phyloP scores from a whole-genome alignment of 805 yeast genomes.

The Spathaspora passalidarum region DNA sequence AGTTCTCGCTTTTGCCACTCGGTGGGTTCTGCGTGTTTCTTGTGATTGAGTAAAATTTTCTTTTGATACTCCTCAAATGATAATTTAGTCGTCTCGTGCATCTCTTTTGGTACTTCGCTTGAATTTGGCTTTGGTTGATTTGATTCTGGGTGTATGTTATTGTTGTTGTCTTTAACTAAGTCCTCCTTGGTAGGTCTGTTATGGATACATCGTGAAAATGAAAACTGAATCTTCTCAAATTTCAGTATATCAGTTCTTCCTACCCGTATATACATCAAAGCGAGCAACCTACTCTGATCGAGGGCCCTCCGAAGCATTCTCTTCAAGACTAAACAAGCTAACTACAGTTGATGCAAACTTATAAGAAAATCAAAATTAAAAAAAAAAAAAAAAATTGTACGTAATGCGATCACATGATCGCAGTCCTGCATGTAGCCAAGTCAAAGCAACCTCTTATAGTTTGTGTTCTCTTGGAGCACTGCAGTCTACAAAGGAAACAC shows the following conservation, averaged over 20 bases:
- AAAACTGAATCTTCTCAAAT: not conserved
- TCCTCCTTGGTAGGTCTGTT: not conserved
- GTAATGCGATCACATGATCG: not conserved
- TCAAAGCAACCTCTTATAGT: too few relatives aligned
- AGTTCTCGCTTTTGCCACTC: slow-evolving; percentile 71
- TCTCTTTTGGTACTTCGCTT: not conserved
- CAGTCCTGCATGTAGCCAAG: not conserved
- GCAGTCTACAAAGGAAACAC: too few relatives aligned
- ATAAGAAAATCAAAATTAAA: not conserved
- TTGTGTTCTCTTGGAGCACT: too few relatives aligned
- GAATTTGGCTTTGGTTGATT: not conserved
- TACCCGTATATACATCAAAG: not conserved
- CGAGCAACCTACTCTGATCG: not conserved
- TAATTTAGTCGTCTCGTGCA: not conserved
- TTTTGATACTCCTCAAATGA: slow-evolving; percentile 1
- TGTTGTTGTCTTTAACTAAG: not conserved
- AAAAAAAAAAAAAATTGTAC: not conserved
- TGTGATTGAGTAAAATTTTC: not conserved
- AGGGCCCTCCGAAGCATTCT: not conserved
- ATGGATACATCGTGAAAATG: not conserved
- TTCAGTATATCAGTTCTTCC: not conserved
- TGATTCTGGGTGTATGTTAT: not conserved
- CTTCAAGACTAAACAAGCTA: not conserved
- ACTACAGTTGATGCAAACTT: not conserved
- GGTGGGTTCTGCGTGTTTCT: slow-evolving; percentile 18